Conservation (phyloP, 139 green algal genomes). For the Limnomonas spitsbergensis region DNA sequence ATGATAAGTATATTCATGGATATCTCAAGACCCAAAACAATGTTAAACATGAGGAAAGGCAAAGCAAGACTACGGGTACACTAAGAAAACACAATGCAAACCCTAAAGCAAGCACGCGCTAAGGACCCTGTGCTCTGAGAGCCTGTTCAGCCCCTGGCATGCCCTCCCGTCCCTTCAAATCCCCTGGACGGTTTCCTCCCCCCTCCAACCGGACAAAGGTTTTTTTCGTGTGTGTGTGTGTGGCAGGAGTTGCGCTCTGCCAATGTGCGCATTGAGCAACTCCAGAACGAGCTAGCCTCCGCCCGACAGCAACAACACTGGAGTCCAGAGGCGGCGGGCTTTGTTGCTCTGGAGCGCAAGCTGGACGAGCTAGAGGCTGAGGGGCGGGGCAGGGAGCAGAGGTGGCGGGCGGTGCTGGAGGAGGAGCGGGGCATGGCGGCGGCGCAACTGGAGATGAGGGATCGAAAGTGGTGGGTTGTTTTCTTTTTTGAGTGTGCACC, state of each 20-base stretch:
- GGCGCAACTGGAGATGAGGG: conserved; percentile 20
- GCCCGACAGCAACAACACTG: conserved; percentile 18
- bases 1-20: too few relatives aligned
- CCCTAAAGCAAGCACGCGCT: too few relatives aligned
- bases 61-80: too few relatives aligned
- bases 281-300: conserved; percentile 34
- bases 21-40: too few relatives aligned
- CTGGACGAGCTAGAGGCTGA: conserved; percentile 38
- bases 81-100: too few relatives aligned
- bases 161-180: too few relatives aligned
- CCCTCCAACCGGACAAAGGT: too few relatives aligned
- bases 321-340: conserved; percentile 34
- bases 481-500: neutral
- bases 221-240: too few relatives aligned
- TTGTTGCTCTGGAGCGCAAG: conserved; percentile 37
- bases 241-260: neutral
- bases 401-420: conserved; percentile 37
- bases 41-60: too few relatives aligned
- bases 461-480: conserved; percentile 7
- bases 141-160: too few relatives aligned
- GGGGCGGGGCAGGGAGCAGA: conserved; percentile 22
- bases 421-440: conserved; percentile 29
- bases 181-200: too few relatives aligned
- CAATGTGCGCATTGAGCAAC: neutral
- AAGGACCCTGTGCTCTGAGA: too few relatives aligned